Percentiles rank a stretch among this genome's conserved stretches.
phyloP scores from a whole-genome alignment of 805 yeast species.

The Teunomyces kruisii region DNA sequence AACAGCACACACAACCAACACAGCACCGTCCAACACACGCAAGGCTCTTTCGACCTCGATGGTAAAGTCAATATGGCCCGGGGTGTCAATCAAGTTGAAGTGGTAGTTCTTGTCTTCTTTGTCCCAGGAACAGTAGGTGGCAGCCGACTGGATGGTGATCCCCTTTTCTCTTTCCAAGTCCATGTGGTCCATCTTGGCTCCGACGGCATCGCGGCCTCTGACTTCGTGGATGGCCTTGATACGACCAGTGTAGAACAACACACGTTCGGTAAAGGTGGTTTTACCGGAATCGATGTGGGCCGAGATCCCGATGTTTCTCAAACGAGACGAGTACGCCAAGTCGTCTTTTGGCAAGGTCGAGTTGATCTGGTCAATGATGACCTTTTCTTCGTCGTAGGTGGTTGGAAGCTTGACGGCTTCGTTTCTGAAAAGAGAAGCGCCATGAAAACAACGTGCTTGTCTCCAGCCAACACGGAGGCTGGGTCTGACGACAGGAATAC shows the following conservation, averaged over 20 bases:
- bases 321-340: constrained; percentile 46
- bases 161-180: constrained; percentile 98
- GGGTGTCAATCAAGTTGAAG: constrained; percentile 95
- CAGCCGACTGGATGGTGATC: constrained; percentile 97
- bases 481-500: constrained; percentile 3
- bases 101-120: constrained; percentile 69
- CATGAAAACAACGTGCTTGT: constrained; percentile 4
- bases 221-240: constrained; percentile 96
- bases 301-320: constrained; percentile 95
- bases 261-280: constrained; percentile 97
- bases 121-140: constrained; percentile 96
- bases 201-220: constrained; percentile 95
- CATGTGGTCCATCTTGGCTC: constrained; percentile 99
- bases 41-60: constrained; percentile 99
- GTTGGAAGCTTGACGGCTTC: constrained; percentile 23
- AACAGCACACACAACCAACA: constrained; percentile 96
- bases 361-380: constrained; percentile 58
- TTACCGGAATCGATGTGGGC: constrained; percentile 99
- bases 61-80: constrained; percentile 98
- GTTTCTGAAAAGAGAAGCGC: constrained; percentile 4
- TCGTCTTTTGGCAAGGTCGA: constrained; percentile 52
- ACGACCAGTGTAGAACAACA: constrained; percentile 92
- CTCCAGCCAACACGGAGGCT: constrained; percentile 1
- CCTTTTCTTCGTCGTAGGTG: constrained; percentile 74
- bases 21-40: constrained; percentile 97